Evolutionary conservation across 768 basidiomycete genomes (phyloP), one percentile per base, ranked within the genome.

Genomic region (Termitomyces sp.): DNA sequence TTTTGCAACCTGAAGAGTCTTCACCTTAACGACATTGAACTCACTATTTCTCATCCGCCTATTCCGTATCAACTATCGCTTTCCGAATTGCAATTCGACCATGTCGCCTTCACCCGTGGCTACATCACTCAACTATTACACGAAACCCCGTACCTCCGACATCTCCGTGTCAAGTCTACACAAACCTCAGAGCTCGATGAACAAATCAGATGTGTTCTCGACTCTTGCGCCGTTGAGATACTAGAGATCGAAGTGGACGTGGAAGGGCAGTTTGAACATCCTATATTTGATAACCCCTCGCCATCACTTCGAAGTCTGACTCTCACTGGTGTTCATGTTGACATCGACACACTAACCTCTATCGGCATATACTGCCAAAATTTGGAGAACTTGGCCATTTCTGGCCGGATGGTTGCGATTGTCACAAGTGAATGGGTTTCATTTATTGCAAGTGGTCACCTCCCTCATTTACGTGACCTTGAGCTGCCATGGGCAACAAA

Each of bases 1-100:
- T 82, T 84, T 60, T 68, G 74, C 9, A 72, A 66, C 55, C 73
- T 84, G 31, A 69, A 66, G 60, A 72, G 64, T 42, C 72, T 85
- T 55, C 71, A 71, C 36, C 68, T 84, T 31, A 74, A 73, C 34
- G 64, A 75, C 58, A 62, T 81, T 24, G 73, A 78, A 48, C 73
- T 83, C 46, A 74, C 77, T 51, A 70, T 83, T 47, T 64, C 71
- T 24, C 64, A 68, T 13, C 66, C 73, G 7, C 66, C 69, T n/a
- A 66, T 70, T 37, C 65, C 72, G 39, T 75, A 70, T 53, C 64
- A 70, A 2, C 62, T 77, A 26, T 62, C 68, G 36, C 68, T 82
- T 51, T 63, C 70, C 12, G 67, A 74, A 28, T 69, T 83, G 48
- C 62, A 72, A 28, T 70, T 84, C 42, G 74, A 80, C 50, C 67